Base-by-base conservation (phyloP, 2,329 filamentous ascomycete genomes). In the Biscogniauxia sp. region DNA sequence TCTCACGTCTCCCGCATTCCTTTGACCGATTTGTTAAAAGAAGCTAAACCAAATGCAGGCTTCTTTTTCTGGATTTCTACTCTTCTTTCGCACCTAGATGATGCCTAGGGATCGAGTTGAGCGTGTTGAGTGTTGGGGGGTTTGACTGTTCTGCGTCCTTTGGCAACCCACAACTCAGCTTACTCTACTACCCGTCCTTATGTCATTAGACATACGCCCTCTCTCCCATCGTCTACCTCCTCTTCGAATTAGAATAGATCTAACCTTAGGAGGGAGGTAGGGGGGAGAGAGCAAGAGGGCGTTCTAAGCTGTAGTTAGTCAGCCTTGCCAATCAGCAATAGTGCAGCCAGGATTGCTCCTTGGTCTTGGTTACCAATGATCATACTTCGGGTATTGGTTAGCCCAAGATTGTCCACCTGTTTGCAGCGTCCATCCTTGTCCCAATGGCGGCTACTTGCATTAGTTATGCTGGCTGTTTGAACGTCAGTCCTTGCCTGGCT, bases 381-480 rank as follows among this genome's bases (percentile, higher is more conserved):
- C 20, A 20, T 50, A 28, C 23, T 55, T 54, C 52, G 53, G 41
- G 20, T 20, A 13, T 51, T 57, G 54, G 41, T 56, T 20, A 60
- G 53, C 53, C 57, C 41, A 26, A 54, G 57, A 53, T 54, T 41
- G 52, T 62, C 57, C 53, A 66, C 55, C 55, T 68, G 67, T 71
- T 70, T 71, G 66, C 58, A 61, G 60, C 59, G 45, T 55, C 53
- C 6, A 72, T 64, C 70, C 68, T 66, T 72, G 69, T 55, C 57
- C 49, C 60, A 58, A 62, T 60, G 45, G 54, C 68, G 70, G 70
- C 57, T 64, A 57, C 55, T 58, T 64, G 66, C 70, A 70, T 69
- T 72, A 72, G 70, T 60, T 56, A 37, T 54, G 56, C 58, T 65
- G 67, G 58, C 69, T 72, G 70, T 72, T 72, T 72, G 70, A 68